These are phyloP conservation scores for Rhizophagus clarus DNA, from an alignment of 192 early-diverging fungal species.

Conservation along the genomic window DNA sequence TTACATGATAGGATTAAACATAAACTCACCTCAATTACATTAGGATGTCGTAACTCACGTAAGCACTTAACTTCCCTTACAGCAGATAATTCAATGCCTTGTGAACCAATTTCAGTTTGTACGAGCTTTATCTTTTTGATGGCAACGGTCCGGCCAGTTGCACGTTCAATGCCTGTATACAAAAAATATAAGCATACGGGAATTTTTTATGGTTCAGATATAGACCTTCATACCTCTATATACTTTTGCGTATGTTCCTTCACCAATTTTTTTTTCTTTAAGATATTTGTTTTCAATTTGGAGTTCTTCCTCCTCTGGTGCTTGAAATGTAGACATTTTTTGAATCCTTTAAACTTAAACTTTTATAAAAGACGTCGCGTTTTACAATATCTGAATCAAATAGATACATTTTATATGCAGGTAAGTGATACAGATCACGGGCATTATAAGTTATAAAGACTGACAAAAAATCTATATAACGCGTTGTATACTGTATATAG, in stretches of 20 bases:
- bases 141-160: constrained; percentile 77
- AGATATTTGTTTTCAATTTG: constrained; percentile 72
- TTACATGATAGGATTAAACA: neutral
- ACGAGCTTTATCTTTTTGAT: constrained; percentile 98
- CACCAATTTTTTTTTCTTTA: constrained; percentile 90
- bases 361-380: too few relatives aligned
- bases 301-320: constrained; percentile 65
- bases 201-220: neutral
- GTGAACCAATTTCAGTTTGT: constrained; percentile 66
- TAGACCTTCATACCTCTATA: constrained; percentile 66
- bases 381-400: too few relatives aligned
- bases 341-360: too few relatives aligned
- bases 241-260: constrained; percentile 96
- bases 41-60: constrained; percentile 90
- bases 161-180: constrained; percentile 50
- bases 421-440: too few relatives aligned
- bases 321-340: neutral
- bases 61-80: constrained; percentile 94
- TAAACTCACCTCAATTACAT: constrained; percentile 76
- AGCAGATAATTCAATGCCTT: constrained; percentile 94
- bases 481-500: too few relatives aligned
- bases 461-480: too few relatives aligned
- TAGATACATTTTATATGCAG: too few relatives aligned
- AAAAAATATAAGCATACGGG: neutral
- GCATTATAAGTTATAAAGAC: too few relatives aligned